phyloP scores from a whole-genome alignment of 2,329 filamentous ascomycete species.

The Stagonosporopsis rhizophila region DNA sequence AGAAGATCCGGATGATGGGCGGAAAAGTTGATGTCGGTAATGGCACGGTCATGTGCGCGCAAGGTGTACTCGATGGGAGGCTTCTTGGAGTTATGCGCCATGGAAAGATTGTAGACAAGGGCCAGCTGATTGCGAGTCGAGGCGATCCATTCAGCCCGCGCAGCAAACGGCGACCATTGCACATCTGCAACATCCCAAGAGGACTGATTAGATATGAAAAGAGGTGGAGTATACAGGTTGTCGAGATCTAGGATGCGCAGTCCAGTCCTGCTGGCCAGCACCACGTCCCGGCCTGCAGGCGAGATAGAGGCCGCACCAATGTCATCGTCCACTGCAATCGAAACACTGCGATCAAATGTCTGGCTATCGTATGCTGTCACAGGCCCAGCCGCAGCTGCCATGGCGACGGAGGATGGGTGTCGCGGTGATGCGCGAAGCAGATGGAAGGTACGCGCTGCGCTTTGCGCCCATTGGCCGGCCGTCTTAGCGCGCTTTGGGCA shows the following conservation, averaged over 20 bases:
- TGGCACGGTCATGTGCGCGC: conserved; percentile 84
- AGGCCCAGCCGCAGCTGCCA: conserved; percentile 35
- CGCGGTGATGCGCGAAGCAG: conserved; percentile 13
- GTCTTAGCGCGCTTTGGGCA: background rate
- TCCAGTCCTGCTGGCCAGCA: conserved; percentile 83
- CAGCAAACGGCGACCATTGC: conserved; percentile 94
- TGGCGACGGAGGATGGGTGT: conserved; percentile 22
- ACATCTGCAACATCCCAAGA: conserved; percentile 97
- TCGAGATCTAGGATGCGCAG: conserved; percentile 92
- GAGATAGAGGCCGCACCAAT: conserved; percentile 94
- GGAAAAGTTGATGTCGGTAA: conserved; percentile 96
- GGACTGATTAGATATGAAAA: conserved; percentile 82
- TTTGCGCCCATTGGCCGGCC: conserved; percentile 3
- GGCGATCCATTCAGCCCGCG: conserved; percentile 89
- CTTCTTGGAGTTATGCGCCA: conserved; percentile 62
- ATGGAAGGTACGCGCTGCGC: conserved; percentile 16
- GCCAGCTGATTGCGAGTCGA: conserved; percentile 95
- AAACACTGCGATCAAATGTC: conserved; percentile 84
- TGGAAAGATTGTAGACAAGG: conserved; percentile 85
- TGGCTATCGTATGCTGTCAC: conserved; percentile 78
- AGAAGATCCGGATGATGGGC: conserved; percentile 89
- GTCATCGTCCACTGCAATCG: conserved; percentile 77
- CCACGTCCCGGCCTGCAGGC: conserved; percentile 87
- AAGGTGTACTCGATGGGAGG: conserved; percentile 89
- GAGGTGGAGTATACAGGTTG: conserved; percentile 84